A percentile compares a stretch with the other conserved stretches of the same genome.
Conservation (phyloP, 2,329 filamentous ascomycete genomes). For the Fusarium pininemorale region DNA sequence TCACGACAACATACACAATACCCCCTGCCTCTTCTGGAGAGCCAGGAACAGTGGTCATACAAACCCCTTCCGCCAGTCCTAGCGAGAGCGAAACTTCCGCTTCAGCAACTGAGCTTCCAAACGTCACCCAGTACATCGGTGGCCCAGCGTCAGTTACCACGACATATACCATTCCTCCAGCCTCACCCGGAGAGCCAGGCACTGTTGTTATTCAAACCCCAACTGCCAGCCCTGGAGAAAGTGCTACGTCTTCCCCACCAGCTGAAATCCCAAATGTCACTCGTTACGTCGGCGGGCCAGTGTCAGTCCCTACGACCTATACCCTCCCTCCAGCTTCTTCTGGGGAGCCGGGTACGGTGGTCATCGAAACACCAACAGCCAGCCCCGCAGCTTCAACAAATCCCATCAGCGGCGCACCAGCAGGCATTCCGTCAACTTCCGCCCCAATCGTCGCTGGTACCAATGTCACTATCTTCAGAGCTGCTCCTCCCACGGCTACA, state of each 20-base stretch:
- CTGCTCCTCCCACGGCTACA: background rate
- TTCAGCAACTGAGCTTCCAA: background rate
- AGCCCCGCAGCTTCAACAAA: background rate
- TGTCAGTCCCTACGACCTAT: background rate
- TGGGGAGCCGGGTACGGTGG: background rate
- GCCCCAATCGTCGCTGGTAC: background rate
- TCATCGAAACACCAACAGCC: constrained; percentile 3
- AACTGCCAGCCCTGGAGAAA: background rate
- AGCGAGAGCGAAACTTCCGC: background rate
- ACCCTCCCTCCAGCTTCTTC: no score
- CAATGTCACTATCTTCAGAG: constrained; percentile 4
- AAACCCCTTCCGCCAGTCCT: background rate
- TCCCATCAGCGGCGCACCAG: background rate
- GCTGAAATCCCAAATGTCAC: background rate
- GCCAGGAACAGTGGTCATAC: constrained; percentile 2
- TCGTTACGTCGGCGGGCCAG: background rate
- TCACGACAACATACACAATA: background rate
- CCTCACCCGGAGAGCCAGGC: background rate
- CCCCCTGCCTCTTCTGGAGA: background rate
- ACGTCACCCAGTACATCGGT: background rate
- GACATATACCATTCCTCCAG: background rate
- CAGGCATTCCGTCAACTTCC: background rate
- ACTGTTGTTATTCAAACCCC: background rate
- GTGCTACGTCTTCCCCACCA: background rate
- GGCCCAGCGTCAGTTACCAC: background rate